Base-by-base conservation (phyloP, 208 protist genomes). In the Novymonas esmeraldas region DNA sequence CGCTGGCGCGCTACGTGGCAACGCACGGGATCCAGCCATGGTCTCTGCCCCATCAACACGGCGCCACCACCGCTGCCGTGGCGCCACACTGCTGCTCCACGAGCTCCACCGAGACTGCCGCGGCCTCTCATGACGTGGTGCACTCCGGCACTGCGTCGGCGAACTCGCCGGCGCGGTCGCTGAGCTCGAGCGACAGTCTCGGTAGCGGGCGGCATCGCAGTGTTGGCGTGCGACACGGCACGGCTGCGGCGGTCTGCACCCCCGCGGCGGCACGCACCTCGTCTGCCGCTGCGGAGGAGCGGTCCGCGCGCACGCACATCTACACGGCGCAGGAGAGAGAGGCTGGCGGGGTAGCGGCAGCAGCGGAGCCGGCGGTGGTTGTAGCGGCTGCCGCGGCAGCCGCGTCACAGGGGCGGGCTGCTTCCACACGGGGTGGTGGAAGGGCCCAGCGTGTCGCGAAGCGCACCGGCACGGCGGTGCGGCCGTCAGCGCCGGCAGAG, bases 11-110 rank as follows among this genome's bases (percentile, higher is more conserved):
- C 26, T 92, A 87, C 52, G 79, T 91, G 49, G 52, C 48, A 20
- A 26, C 46, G 31, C 55, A 89, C 64, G 86, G 84, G 3, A 70
- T 83, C 18, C 86, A 88, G 57, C 67, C 73, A 13, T 91, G 82
- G 78, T 84, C 72, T 33, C 28, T 82, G 16, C 77, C 79, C 0
- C 24, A 48, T 9, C 14, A 7, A n/a, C 31, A n/a, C 22, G 34
- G 6, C 4, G 24, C 13, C 28, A 41, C 9, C 34, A 49, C 34
- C 0, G 39, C 16, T 16, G 34, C 29, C 36, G 39, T 2, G 13
- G 56, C 20, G 26, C 36, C 24, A 11, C 33, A 18, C 22, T 31
- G 39, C 26, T 33, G 20, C 44, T 18, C 54, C 28, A 5, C 31
- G 22, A 14, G n/a, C n/a, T 5, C 5, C 29, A n/a, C 54, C 10